Percentiles rank a stretch among this genome's conserved stretches.
Conservation (phyloP, 305 asterid species). For the Andrographis paniculata region DNA sequence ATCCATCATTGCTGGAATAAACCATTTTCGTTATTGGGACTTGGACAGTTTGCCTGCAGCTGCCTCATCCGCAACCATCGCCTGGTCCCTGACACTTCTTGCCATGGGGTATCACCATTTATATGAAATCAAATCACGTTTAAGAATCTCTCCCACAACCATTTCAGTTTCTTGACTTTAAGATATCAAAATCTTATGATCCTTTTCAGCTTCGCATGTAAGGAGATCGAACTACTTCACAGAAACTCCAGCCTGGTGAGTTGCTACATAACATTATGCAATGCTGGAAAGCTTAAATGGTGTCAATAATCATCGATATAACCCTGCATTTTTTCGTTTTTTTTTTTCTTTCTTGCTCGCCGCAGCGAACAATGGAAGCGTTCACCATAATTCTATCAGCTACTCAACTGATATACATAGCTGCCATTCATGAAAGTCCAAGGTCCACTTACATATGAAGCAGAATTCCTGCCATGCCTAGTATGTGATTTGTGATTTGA, state of each 20-base stretch:
- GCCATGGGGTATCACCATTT: constrained; percentile 79
- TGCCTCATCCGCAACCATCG: constrained; percentile 53
- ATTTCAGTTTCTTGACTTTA: no score
- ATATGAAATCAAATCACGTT: no score
- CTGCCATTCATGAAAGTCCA: not conserved
- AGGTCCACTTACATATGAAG: not conserved
- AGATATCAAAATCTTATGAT: not conserved
- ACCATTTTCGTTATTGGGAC: constrained; percentile 57
- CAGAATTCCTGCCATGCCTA: not conserved
- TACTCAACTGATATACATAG: constrained; percentile 3
- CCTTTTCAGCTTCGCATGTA: constrained; percentile 63
- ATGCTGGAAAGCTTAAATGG: no score
- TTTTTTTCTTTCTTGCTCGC: no score
- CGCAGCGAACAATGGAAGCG: constrained; percentile 12
- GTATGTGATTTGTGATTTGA: not conserved
- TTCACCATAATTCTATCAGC: constrained; percentile 10
- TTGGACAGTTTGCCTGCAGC: constrained; percentile 55
- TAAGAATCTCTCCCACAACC: no score
- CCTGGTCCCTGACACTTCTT: constrained; percentile 82
- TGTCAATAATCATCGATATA: not conserved
- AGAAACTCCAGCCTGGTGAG: constrained; percentile 78
- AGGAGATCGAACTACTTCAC: constrained; percentile 53
- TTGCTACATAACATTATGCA: not conserved
- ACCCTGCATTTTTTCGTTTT: not conserved
- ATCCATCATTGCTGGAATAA: constrained; percentile 55